These are phyloP conservation scores for Chaetomium sp. DNA, from an alignment of 2,329 filamentous ascomycete genomes.

Conservation along the genomic window DNA sequence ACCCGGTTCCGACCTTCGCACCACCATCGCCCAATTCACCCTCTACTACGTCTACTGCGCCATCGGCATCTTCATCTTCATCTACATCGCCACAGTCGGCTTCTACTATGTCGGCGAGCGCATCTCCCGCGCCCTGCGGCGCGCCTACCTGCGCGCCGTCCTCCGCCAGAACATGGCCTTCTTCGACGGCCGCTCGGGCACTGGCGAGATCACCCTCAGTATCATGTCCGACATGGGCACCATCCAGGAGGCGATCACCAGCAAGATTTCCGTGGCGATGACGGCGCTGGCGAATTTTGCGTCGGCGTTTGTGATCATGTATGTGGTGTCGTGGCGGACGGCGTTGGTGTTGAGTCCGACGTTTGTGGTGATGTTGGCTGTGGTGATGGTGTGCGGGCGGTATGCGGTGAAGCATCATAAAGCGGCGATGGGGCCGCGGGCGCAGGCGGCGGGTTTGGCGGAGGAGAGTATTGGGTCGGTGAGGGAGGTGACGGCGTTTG, in stretches of 20 bases:
- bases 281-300: constrained; percentile 75
- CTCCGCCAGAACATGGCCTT: constrained; percentile 85
- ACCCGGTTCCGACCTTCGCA: background rate
- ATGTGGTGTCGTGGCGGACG: constrained; percentile 86
- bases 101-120: constrained; percentile 87
- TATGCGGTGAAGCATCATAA: constrained; percentile 80
- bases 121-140: constrained; percentile 69
- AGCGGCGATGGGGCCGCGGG: constrained; percentile 70
- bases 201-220: constrained; percentile 87
- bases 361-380: constrained; percentile 68
- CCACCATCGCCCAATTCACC: constrained; percentile 52
- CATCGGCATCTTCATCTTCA: constrained; percentile 69
- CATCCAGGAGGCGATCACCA: constrained; percentile 87
- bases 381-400: constrained; percentile 66
- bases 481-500: constrained; percentile 85
- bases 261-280: constrained; percentile 76
- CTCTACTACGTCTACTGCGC: constrained; percentile 83
- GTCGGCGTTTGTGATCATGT: constrained; percentile 84
- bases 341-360: constrained; percentile 81
- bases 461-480: constrained; percentile 94
- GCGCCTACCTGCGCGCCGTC: constrained; percentile 77
- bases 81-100: constrained; percentile 75
- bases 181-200: constrained; percentile 78
- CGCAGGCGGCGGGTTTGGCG: constrained; percentile 76
- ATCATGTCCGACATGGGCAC: constrained; percentile 93